Conservation (phyloP, 495 filamentous ascomycete species). For the Collariella sp. region DNA sequence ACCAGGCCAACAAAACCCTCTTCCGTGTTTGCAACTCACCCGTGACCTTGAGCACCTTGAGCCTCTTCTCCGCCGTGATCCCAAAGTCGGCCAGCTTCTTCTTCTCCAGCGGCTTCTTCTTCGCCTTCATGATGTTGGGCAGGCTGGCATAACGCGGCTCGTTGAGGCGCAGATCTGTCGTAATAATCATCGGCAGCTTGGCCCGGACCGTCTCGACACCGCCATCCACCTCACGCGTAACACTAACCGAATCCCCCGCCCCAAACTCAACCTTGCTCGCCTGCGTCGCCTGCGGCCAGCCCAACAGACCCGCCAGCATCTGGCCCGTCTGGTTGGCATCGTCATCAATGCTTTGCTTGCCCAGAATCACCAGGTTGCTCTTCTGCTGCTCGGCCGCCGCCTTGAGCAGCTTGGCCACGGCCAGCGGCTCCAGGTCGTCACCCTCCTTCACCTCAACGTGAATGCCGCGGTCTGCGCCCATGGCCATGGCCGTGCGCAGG, state of each 20-base stretch:
- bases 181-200: conserved; percentile 82
- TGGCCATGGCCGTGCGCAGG: conserved; percentile 93
- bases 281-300: conserved; percentile 92
- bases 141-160: conserved; percentile 90
- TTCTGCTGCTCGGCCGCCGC: conserved; percentile 71
- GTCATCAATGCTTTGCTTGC: conserved; percentile 97
- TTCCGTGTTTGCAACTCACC: conserved; percentile 45
- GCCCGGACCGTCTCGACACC: conserved; percentile 82
- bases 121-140: conserved; percentile 99
- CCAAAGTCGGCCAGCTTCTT: conserved; percentile 74
- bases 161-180: conserved; percentile 90
- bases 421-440: conserved; percentile 73
- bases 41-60: conserved; percentile 82
- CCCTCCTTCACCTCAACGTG: conserved; percentile 66
- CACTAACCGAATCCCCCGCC: conserved; percentile 51
- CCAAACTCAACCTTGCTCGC: conserved; percentile 71
- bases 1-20: background rate
- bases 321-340: conserved; percentile 94
- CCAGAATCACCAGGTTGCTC: conserved; percentile 83
- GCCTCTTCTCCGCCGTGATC: conserved; percentile 58
- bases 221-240: conserved; percentile 89
- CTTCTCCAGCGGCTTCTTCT: conserved; percentile 98
- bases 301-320: conserved; percentile 90
- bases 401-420: conserved; percentile 79
- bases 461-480: conserved; percentile 89